phyloP scores from a whole-genome alignment of 768 basidiomycete genomes.

The Leccinum aurantiacum region DNA sequence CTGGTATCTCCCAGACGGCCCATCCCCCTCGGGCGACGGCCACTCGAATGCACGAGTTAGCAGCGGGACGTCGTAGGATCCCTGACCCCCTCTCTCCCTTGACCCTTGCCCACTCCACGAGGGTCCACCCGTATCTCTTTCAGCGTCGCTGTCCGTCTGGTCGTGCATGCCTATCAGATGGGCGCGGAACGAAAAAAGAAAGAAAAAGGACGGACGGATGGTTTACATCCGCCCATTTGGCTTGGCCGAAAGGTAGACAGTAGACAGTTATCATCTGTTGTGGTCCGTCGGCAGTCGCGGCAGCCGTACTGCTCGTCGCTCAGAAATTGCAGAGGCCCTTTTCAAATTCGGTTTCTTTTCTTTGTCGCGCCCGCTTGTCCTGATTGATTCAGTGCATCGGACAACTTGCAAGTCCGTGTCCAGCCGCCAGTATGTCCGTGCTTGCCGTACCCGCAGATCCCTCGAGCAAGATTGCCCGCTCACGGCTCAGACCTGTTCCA shows the following conservation, averaged over 20 bases:
- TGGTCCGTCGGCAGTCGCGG: conserved; percentile 28
- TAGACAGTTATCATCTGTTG: conserved; percentile 16
- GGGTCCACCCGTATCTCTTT: conserved; percentile 47
- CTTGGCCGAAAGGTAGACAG: conserved; percentile 21
- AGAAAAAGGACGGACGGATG: conserved; percentile 27
- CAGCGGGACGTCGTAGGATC: conserved; percentile 16
- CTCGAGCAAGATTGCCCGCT: not conserved
- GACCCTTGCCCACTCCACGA: conserved; percentile 28
- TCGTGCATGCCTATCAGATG: conserved; percentile 16
- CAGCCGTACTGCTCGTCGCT: conserved; percentile 19
- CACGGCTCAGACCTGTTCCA: not conserved
- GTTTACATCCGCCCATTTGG: conserved; percentile 34
- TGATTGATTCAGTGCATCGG: not conserved
- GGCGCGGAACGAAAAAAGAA: conserved; percentile 33
- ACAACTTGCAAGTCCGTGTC: not conserved
- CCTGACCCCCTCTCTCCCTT: conserved; percentile 14
- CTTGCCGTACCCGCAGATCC: conserved; percentile 5
- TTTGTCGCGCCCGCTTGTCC: conserved; percentile 4
- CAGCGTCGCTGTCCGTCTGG: conserved; percentile 42
- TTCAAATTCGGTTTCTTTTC: conserved; percentile 25
- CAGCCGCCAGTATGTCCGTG: not conserved
- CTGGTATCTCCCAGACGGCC: conserved; percentile 10
- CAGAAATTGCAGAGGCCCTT: conserved; percentile 22
- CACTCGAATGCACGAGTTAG: conserved; percentile 26
- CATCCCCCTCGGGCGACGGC: conserved; percentile 23